phyloP scores from a whole-genome alignment of 192 early-diverging fungal species.

The Martensiomyces pterosporus region DNA sequence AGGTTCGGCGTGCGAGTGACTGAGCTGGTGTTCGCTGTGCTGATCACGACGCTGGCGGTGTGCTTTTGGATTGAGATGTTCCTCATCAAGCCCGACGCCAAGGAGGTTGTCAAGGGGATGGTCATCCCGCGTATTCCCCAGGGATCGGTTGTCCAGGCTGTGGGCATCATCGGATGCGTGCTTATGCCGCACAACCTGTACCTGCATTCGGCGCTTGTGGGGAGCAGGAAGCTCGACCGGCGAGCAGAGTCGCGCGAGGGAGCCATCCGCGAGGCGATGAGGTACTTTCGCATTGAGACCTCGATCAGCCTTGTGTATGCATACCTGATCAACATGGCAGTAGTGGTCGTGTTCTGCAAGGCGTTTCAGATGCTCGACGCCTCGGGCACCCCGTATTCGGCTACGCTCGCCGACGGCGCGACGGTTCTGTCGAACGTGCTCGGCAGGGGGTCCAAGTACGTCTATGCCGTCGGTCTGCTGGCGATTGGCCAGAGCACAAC shows the following conservation, averaged over 20 bases:
- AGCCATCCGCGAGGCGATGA: conserved; percentile 66
- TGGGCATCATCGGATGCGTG: conserved; percentile 64
- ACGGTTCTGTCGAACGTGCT: conserved; percentile 57
- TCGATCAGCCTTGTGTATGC: conserved; percentile 56
- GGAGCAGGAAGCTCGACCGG: conserved; percentile 54
- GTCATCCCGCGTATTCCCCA: conserved; percentile 56
- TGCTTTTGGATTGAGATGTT: conserved; percentile 81
- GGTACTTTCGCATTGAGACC: conserved; percentile 65
- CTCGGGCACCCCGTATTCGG: conserved; percentile 26
- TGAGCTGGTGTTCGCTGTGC: conserved; percentile 67
- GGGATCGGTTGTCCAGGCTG: conserved; percentile 59
- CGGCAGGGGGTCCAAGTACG: conserved; percentile 60
- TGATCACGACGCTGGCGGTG: conserved; percentile 67
- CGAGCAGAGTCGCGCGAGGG: conserved; percentile 45
- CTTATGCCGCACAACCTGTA: conserved; percentile 93
- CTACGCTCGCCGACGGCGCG: conserved; percentile 48
- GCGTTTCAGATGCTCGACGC: conserved; percentile 55
- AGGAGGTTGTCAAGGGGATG: conserved; percentile 57
- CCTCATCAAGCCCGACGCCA: conserved; percentile 51
- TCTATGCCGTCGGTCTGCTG: conserved; percentile 80
- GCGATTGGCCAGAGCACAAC: conserved; percentile 82
- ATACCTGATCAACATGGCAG: conserved; percentile 69
- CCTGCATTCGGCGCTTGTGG: conserved; percentile 79
- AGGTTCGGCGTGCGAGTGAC: conserved; percentile 64
- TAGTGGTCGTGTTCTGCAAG: conserved; percentile 65